Conservation (phyloP, 2,329 filamentous ascomycete genomes). For the Kalmusia sp. region DNA sequence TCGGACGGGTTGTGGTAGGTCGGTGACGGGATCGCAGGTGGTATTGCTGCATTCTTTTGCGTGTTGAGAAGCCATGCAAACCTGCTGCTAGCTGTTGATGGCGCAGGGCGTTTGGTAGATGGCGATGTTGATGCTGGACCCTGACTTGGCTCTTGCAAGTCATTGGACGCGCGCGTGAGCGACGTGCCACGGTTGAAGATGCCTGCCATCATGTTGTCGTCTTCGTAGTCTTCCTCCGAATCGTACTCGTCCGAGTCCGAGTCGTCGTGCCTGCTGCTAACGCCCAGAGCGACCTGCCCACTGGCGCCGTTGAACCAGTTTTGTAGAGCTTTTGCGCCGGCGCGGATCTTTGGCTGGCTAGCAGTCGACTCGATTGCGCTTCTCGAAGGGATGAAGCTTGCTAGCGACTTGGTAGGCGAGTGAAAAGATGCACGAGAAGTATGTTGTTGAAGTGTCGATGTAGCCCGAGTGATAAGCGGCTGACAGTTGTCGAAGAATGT, state of each 20-base stretch:
- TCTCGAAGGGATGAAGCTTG: slow-evolving; percentile 48
- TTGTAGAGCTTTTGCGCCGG: slow-evolving; percentile 43
- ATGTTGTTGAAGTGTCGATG: slow-evolving; percentile 46
- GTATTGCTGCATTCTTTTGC: slow-evolving; percentile 39
- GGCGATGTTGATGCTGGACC: too few species aligned
- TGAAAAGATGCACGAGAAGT: slow-evolving; percentile 46
- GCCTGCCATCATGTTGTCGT: slow-evolving; percentile 38
- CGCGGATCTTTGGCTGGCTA: slow-evolving; percentile 38
- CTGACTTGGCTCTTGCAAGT: slow-evolving; percentile 27
- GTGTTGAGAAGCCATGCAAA: slow-evolving; percentile 47
- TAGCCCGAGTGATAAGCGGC: slow-evolving; percentile 42
- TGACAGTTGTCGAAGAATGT: slow-evolving; percentile 47
- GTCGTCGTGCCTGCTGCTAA: slow-evolving; percentile 26
- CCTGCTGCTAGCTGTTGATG: slow-evolving; percentile 36
- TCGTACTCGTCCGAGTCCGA: slow-evolving; percentile 35
- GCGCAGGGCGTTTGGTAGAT: slow-evolving; percentile 28
- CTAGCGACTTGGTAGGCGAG: slow-evolving; percentile 47
- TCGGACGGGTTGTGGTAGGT: slow-evolving; percentile 47
- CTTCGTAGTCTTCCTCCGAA: slow-evolving; percentile 34
- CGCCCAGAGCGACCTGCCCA: slow-evolving; percentile 55
- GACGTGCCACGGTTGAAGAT: slow-evolving; percentile 42
- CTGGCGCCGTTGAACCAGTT: slow-evolving; percentile 63
- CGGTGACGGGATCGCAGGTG: slow-evolving; percentile 32
- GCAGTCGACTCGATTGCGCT: slow-evolving; percentile 37
- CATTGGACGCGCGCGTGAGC: slow-evolving; percentile 30